Evolutionary conservation across 345 rosid genomes (phyloP).

Genomic region (Aquilaria malaccensis): DNA sequence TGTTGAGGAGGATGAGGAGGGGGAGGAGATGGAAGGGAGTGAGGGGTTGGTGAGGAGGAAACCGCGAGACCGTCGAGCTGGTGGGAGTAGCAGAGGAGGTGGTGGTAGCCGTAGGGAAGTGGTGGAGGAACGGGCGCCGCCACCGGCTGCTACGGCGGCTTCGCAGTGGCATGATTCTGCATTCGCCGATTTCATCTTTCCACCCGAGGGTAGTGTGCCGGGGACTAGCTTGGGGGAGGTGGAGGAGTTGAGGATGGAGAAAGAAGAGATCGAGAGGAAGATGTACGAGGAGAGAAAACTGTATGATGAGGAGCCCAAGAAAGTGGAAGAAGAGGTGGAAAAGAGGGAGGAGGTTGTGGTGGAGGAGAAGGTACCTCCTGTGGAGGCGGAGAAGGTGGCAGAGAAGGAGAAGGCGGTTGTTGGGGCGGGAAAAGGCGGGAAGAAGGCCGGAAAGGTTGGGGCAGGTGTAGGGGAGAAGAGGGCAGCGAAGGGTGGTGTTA

Average conservation of each 20-base stretch:
- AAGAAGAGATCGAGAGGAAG: conserved; percentile 23
- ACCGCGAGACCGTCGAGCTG: conserved; percentile 33
- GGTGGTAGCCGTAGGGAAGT: conserved; percentile 11
- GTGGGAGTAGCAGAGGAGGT: conserved; percentile 25
- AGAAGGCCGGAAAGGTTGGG: conserved; percentile 30
- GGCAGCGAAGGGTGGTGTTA: conserved; percentile 20
- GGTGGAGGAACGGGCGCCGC: conserved; percentile 13
- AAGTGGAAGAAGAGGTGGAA: conserved; percentile 6
- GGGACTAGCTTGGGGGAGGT: conserved; percentile 55
- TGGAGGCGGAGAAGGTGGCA: conserved; percentile 6
- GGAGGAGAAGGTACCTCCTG: conserved; percentile 5
- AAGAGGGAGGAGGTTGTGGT: conserved; percentile 10
- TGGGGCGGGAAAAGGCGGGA: conserved; percentile 25
- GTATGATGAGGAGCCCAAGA: conserved; percentile 1
- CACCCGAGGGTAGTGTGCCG: conserved; percentile 39
- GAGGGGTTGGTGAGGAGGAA: conserved; percentile 42
- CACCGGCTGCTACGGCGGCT: conserved; percentile 15
- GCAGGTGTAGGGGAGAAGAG: conserved; percentile 34
- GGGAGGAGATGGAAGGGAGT: conserved; percentile 23
- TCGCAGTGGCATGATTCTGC: conserved; percentile 19
- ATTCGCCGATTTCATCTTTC: conserved; percentile 40
- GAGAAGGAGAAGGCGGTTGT: conserved; percentile 25
- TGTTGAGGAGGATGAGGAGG: conserved; percentile 57
- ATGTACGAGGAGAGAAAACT: conserved; percentile 24
- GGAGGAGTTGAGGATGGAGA: conserved; percentile 28